Percentiles rank a stretch among this genome's conserved stretches.
phyloP scores from a whole-genome alignment of 148 eudicot species.

The Nyssa sinensis region DNA sequence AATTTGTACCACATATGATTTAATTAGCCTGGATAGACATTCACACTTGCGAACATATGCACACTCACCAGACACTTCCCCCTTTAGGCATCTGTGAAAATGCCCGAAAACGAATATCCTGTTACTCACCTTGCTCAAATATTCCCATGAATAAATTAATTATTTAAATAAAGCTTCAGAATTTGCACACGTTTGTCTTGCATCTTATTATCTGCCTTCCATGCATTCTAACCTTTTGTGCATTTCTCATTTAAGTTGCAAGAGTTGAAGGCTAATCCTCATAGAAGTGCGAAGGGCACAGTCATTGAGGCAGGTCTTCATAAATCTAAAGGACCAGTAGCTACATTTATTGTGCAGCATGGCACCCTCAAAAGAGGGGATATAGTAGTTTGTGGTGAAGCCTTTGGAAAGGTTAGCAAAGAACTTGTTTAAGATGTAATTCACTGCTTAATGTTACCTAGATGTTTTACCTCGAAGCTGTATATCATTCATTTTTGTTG shows the following conservation, averaged over 20 bases:
- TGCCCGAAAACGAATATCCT: background rate
- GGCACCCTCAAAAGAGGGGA: conserved; percentile 93
- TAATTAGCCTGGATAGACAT: background rate
- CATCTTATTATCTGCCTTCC: background rate
- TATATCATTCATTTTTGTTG: background rate
- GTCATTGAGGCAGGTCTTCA: conserved; percentile 97
- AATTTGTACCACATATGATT: background rate
- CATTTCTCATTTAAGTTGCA: conserved; percentile 52
- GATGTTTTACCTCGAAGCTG: background rate
- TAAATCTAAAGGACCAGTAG: conserved; percentile 89
- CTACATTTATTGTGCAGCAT: conserved; percentile 95
- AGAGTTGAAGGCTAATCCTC: conserved; percentile 97
- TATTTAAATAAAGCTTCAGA: background rate
- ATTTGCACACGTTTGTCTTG: background rate
- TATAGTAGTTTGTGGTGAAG: conserved; percentile 82
- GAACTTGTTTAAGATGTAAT: background rate
- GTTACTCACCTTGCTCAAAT: background rate
- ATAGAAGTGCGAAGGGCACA: conserved; percentile 85
- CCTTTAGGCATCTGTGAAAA: background rate
- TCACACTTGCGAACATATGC: background rate
- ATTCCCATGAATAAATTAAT: background rate
- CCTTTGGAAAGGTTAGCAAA: conserved; percentile 91
- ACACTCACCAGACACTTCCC: background rate
- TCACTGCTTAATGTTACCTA: background rate
- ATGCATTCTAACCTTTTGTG: conserved; percentile 5